phyloP scores from a whole-genome alignment of 2,329 filamentous ascomycete species.

The Penicillium sp. region DNA sequence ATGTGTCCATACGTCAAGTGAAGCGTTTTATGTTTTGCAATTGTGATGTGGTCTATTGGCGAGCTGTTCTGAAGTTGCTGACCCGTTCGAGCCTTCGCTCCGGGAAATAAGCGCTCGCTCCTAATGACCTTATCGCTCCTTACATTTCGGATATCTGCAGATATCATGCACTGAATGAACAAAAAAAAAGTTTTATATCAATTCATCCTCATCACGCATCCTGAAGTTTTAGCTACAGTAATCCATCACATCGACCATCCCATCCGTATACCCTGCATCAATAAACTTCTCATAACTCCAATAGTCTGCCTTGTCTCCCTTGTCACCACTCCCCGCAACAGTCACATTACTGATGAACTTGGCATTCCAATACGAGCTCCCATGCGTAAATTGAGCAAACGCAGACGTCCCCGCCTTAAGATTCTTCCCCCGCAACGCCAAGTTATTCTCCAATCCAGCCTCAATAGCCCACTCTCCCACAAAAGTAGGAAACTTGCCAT shows the following conservation, averaged over 20 bases:
- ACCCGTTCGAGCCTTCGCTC: too few relatives aligned
- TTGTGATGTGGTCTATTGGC: not conserved
- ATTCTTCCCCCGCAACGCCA: conserved; percentile 15
- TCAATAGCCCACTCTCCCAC: conserved; percentile 27
- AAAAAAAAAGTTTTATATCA: too few relatives aligned
- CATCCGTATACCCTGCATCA: conserved; percentile 11
- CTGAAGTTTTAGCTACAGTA: not conserved
- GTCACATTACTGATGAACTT: conserved; percentile 18
- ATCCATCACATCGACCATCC: not conserved
- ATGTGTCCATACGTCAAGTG: not conserved
- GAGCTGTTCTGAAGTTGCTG: too few relatives aligned
- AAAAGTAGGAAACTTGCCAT: conserved; percentile 24
- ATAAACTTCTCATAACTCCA: conserved; percentile 20
- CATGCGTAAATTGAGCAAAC: conserved; percentile 15
- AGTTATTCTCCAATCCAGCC: conserved; percentile 13
- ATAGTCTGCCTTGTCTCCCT: conserved; percentile 17
- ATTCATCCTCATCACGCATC: too few relatives aligned
- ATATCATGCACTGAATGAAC: too few relatives aligned
- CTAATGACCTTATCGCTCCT: too few relatives aligned
- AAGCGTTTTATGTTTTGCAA: not conserved
- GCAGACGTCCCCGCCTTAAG: conserved; percentile 16
- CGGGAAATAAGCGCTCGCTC: too few relatives aligned
- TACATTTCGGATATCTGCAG: too few relatives aligned
- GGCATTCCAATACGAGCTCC: conserved; percentile 23
- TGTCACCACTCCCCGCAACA: conserved; percentile 1